These are phyloP conservation scores for Chytriomyces sp. DNA, from an alignment of 192 early-diverging fungal species.

Conservation along the genomic window DNA sequence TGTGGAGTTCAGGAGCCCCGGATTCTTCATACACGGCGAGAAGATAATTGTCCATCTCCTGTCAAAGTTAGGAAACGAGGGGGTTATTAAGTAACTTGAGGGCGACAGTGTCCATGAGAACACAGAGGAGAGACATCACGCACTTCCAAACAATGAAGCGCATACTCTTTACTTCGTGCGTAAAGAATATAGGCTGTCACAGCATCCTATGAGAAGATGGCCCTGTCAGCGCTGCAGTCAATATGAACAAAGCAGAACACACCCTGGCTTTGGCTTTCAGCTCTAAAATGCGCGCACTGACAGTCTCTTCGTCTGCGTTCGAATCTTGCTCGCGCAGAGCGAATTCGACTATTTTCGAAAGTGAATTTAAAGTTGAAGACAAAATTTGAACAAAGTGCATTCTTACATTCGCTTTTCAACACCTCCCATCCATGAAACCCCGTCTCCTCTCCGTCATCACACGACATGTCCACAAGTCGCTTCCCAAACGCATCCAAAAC, in stretches of 20 bases:
- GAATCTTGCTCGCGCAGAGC: constrained; percentile 51
- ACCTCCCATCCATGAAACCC: constrained; percentile 13
- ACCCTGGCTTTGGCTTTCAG: constrained; percentile 65
- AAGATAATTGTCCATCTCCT: constrained; percentile 61
- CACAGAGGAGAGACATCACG: neutral
- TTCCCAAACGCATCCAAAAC: constrained; percentile 25
- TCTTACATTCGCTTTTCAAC: neutral
- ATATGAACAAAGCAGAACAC: neutral
- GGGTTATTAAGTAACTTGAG: neutral
- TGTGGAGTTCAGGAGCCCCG: constrained; percentile 30
- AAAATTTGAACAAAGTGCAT: neutral
- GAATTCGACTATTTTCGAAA: constrained; percentile 24
- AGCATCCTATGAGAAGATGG: constrained; percentile 12
- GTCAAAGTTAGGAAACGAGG: neutral
- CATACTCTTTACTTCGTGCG: constrained; percentile 12
- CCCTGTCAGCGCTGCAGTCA: too few species aligned
- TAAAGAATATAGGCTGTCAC: constrained; percentile 12
- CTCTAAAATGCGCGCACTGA: constrained; percentile 47
- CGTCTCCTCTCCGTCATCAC: neutral
- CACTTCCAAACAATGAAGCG: constrained; percentile 15
- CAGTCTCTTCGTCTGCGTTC: constrained; percentile 46
- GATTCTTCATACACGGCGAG: constrained; percentile 53
- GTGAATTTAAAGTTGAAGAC: neutral
- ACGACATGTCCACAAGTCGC: constrained; percentile 31
- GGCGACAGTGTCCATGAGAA: neutral